Evolutionary conservation across 495 filamentous ascomycete genomes (phyloP).

Genomic region (Talaromyces wortmannii): DNA sequence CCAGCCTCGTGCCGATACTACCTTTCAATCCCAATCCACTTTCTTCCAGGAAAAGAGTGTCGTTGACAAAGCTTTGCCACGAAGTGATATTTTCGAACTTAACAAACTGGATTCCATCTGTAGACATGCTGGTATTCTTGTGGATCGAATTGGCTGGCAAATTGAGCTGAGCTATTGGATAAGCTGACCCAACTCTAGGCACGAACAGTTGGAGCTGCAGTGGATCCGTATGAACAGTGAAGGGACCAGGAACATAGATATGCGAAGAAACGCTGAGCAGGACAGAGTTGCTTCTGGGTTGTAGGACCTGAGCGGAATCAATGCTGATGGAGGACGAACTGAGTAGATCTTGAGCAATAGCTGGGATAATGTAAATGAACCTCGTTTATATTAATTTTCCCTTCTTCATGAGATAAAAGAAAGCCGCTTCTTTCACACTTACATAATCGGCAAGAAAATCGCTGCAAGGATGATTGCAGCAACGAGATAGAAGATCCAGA

Average conservation of each 20-base stretch:
- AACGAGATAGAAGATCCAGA: conserved; percentile 36
- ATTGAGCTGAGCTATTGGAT: conserved; percentile 26
- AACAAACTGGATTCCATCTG: conserved; percentile 24
- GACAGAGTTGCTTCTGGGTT: conserved; percentile 3
- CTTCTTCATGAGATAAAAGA: too few relatives aligned
- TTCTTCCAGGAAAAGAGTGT: conserved; percentile 10
- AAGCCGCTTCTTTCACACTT: too few relatives aligned
- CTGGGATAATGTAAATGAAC: conserved; percentile 35
- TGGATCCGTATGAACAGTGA: conserved; percentile 8
- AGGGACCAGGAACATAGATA: conserved; percentile 14
- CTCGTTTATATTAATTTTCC: conserved; percentile 11
- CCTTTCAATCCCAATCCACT: conserved; percentile 2
- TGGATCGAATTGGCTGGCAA: conserved; percentile 26
- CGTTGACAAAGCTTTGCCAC: conserved; percentile 24
- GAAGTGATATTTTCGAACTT: conserved; percentile 28
- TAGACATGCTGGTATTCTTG: conserved; percentile 24
- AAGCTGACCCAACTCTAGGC: background rate
- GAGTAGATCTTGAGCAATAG: conserved; percentile 34
- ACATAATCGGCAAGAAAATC: conserved; percentile 36
- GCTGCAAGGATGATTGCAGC: conserved; percentile 28
- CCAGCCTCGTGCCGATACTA: conserved; percentile 5
- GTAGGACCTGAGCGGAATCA: conserved; percentile 3
- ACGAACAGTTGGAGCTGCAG: conserved; percentile 4
- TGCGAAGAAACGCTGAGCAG: conserved; percentile 8
- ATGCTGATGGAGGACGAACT: conserved; percentile 30